phyloP scores from a whole-genome alignment of 2,329 filamentous ascomycete genomes.

The Exserohilum turcica region DNA sequence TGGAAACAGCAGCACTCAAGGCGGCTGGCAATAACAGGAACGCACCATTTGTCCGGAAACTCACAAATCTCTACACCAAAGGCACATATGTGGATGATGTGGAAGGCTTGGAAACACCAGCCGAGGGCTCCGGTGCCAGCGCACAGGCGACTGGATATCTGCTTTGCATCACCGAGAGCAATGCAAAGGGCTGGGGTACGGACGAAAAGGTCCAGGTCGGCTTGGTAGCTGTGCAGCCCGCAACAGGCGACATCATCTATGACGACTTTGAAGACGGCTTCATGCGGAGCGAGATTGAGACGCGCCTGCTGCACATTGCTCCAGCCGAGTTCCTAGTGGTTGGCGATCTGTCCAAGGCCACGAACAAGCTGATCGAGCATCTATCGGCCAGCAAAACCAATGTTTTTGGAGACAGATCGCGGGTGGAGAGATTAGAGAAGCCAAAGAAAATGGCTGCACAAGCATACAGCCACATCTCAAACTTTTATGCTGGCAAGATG shows the following conservation, averaged over 20 bases:
- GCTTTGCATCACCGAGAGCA: constrained; percentile 86
- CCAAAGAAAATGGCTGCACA: constrained; percentile 82
- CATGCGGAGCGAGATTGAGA: constrained; percentile 96
- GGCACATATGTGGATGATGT: constrained; percentile 96
- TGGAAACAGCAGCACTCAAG: constrained; percentile 94
- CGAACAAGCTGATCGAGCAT: constrained; percentile 89
- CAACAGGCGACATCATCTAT: constrained; percentile 94
- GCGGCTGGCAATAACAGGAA: constrained; percentile 94
- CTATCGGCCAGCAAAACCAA: constrained; percentile 86
- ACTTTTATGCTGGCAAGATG: constrained; percentile 88
- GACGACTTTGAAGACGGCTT: constrained; percentile 97
- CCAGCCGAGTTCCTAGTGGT: constrained; percentile 95
- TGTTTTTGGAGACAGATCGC: constrained; percentile 87
- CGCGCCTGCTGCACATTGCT: constrained; percentile 89
- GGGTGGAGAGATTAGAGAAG: constrained; percentile 79
- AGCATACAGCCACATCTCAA: constrained; percentile 84
- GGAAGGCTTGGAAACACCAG: constrained; percentile 69
- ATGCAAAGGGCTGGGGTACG: constrained; percentile 77
- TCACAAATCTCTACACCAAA: constrained; percentile 97
- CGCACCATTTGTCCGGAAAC: constrained; percentile 85
- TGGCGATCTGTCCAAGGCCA: constrained; percentile 85
- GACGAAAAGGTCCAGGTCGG: constrained; percentile 94
- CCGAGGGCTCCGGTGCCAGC: constrained; percentile 58
- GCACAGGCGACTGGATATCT: constrained; percentile 78
- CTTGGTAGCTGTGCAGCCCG: constrained; percentile 90